Conservation (phyloP, 805 yeast genomes). For the Pichia manshurica region DNA sequence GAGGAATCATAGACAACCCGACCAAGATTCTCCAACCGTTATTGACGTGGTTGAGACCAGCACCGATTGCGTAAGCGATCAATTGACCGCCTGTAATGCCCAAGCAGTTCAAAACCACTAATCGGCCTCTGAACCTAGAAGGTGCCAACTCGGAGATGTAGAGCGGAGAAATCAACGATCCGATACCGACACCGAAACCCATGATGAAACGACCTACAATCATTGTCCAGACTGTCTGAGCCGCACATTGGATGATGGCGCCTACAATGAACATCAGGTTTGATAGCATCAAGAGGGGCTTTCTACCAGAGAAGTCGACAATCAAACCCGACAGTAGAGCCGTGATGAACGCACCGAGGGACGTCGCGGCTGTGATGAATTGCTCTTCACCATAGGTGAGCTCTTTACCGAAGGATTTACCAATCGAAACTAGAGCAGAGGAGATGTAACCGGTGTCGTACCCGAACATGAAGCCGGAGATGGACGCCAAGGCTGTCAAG, state of each 20-base stretch:
- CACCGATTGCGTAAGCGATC: conserved; percentile 89
- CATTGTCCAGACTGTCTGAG: conserved; percentile 85
- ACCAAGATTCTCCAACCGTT: conserved; percentile 94
- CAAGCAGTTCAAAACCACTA: conserved; percentile 81
- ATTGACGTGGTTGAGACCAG: conserved; percentile 64
- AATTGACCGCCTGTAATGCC: conserved; percentile 95
- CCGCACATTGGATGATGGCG: conserved; percentile 75
- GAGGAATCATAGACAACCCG: conserved; percentile 86
- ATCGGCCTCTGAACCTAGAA: conserved; percentile 81
- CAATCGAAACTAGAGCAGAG: conserved; percentile 82
- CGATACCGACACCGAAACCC: conserved; percentile 96
- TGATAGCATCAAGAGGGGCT: conserved; percentile 75
- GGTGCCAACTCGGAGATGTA: conserved; percentile 93
- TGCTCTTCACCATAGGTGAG: conserved; percentile 79
- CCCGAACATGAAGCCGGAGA: conserved; percentile 96
- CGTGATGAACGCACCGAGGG: conserved; percentile 85
- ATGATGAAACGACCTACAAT: conserved; percentile 83
- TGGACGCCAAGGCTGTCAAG: conserved; percentile 72
- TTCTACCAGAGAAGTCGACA: conserved; percentile 84
- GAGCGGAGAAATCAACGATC: conserved; percentile 89
- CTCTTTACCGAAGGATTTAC: conserved; percentile 59
- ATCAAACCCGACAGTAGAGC: conserved; percentile 71
- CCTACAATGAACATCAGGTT: conserved; percentile 80
- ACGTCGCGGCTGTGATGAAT: conserved; percentile 88
- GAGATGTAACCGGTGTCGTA: conserved; percentile 97